These are phyloP conservation scores for Fagus crenata DNA, from an alignment of 306 rosid species.

Conservation along the genomic window DNA sequence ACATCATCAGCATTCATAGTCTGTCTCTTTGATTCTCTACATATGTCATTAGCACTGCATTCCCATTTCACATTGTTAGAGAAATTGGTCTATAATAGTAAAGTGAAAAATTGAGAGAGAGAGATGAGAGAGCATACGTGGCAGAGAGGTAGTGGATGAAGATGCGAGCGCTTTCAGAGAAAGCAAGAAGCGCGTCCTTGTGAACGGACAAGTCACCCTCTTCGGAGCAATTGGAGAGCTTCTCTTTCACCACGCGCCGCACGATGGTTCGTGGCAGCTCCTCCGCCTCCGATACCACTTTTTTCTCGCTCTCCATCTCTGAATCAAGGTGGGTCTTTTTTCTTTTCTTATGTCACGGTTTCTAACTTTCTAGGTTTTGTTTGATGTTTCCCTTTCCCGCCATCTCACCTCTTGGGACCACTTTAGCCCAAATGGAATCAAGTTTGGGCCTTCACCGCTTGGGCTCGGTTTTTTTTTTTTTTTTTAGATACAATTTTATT, in stretches of 20 bases:
- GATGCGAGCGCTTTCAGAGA: constrained; percentile 84
- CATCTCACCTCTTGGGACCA: too few relatives aligned
- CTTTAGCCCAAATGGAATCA: too few relatives aligned
- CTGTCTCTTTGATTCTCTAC: constrained; percentile 89
- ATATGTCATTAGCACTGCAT: constrained; percentile 85
- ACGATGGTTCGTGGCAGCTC: constrained; percentile 84
- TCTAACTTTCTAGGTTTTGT: constrained; percentile 13
- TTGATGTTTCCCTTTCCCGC: background rate
- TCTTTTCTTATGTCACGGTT: background rate
- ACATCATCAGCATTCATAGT: constrained; percentile 78
- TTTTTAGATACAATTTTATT: too few relatives aligned
- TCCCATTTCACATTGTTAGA: background rate
- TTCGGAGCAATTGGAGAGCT: constrained; percentile 62
- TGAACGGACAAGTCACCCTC: constrained; percentile 63
- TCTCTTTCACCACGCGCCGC: constrained; percentile 91
- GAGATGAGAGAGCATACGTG: constrained; percentile 43
- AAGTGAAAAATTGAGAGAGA: background rate
- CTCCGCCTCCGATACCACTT: constrained; percentile 50
- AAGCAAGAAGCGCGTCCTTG: constrained; percentile 77
- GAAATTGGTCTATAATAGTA: too few relatives aligned
- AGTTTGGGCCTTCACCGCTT: too few relatives aligned
- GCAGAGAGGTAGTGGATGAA: constrained; percentile 95
- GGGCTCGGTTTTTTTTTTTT: too few relatives aligned
- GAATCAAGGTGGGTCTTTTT: constrained; percentile 2
- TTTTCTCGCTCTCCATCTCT: constrained; percentile 36